These are phyloP conservation scores for Agrostemma githago DNA, from an alignment of 148 eudicot species.

Conservation along the genomic window DNA sequence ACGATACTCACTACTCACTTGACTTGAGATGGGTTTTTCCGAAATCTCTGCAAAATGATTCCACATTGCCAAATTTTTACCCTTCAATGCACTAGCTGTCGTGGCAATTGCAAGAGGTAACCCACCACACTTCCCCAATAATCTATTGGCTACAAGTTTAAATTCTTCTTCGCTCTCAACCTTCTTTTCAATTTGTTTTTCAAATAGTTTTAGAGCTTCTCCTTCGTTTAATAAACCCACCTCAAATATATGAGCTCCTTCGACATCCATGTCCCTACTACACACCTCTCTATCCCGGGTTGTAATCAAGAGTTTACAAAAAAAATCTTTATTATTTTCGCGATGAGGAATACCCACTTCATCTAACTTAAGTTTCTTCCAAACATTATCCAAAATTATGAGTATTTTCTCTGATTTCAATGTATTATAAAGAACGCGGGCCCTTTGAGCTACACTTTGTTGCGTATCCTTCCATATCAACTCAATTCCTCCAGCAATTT, in stretches of 20 bases:
- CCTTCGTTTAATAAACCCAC: neutral
- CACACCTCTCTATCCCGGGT: neutral
- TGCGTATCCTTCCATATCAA: neutral
- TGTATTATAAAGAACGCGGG: neutral
- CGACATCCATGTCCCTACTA: neutral
- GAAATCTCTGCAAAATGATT: neutral
- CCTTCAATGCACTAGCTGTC: neutral
- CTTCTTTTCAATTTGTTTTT: neutral
- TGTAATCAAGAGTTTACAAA: neutral
- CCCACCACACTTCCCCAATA: neutral
- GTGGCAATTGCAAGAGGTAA: neutral
- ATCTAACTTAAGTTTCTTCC: neutral
- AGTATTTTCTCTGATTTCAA: neutral
- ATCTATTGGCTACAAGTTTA: neutral
- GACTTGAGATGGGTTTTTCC: conserved; percentile 9
- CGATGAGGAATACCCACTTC: conserved; percentile 14
- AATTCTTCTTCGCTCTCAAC: neutral
- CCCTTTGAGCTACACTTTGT: neutral
- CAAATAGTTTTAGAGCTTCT: neutral
- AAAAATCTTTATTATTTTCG: neutral
- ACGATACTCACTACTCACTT: neutral
- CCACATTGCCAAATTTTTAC: conserved; percentile 10
- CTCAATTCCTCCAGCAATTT: conserved; percentile 6
- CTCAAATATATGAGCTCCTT: neutral
- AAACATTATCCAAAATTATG: neutral